phyloP scores from a whole-genome alignment of 805 yeast genomes.

The Hanseniaspora lachancei region DNA sequence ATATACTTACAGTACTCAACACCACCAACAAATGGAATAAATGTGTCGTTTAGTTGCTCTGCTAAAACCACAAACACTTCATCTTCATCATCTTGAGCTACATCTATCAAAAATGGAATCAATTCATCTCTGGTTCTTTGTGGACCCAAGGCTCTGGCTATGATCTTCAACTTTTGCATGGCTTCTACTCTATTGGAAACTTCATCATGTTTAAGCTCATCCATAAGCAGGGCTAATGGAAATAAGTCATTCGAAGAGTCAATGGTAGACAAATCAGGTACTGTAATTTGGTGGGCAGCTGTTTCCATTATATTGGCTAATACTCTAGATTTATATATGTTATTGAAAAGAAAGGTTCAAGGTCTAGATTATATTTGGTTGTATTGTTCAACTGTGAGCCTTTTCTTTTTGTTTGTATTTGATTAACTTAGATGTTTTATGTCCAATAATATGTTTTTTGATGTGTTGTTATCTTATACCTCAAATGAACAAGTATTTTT shows the following conservation, averaged over 20 bases:
- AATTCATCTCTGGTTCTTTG: slow-evolving; percentile 82
- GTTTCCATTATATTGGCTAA: slow-evolving; percentile 1
- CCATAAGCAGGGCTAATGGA: slow-evolving; percentile 92
- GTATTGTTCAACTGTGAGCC: too few relatives aligned
- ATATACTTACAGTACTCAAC: slow-evolving; percentile 44
- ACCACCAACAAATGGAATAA: slow-evolving; percentile 86
- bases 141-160: slow-evolving; percentile 88
- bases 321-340: background rate
- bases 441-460: too few relatives aligned
- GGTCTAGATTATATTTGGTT: too few relatives aligned
- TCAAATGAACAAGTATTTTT: too few relatives aligned
- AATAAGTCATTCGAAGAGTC: slow-evolving; percentile 39
- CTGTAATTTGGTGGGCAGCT: background rate
- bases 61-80: slow-evolving; percentile 92
- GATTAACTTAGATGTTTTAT: too few relatives aligned
- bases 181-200: slow-evolving; percentile 87
- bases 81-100: slow-evolving; percentile 93
- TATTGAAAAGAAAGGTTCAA: background rate
- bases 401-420: too few relatives aligned
- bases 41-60: slow-evolving; percentile 64
- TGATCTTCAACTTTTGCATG: slow-evolving; percentile 85
- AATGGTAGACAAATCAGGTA: slow-evolving; percentile 7
- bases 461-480: too few relatives aligned
- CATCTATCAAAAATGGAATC: slow-evolving; percentile 73
- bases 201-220: slow-evolving; percentile 93